These are phyloP conservation scores for Casuarina equisetifolia DNA, from an alignment of 306 rosid genomes.

Conservation along the genomic window DNA sequence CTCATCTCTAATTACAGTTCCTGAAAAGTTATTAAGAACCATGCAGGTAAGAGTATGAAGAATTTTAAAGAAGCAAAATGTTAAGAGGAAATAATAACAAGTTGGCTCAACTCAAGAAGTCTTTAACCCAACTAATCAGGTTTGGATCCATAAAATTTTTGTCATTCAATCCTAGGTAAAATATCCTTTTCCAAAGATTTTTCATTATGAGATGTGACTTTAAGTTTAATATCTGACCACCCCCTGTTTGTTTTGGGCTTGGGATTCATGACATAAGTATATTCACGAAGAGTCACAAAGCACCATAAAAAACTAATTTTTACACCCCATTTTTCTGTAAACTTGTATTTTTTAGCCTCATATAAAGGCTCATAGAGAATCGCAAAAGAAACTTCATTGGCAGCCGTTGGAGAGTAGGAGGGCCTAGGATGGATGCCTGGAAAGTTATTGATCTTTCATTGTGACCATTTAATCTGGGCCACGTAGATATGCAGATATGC, in stretches of 20 bases:
- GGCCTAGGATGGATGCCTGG: slow-evolving; percentile 49
- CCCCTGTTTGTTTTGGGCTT: not conserved
- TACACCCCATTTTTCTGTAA: not conserved
- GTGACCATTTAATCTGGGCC: slow-evolving; percentile 8
- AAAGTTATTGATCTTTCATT: slow-evolving; percentile 51
- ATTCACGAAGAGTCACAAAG: not conserved
- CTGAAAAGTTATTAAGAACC: slow-evolving; percentile 38
- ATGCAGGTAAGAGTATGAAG: slow-evolving; percentile 18
- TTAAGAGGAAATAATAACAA: not conserved
- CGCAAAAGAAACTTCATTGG: not conserved
- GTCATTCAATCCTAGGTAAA: not conserved
- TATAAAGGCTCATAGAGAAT: not conserved
- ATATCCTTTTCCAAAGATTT: not conserved
- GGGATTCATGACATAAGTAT: not conserved
- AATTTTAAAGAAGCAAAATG: slow-evolving; percentile 7
- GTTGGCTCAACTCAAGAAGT: not conserved
- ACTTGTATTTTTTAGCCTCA: not conserved
- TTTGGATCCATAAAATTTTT: not conserved
- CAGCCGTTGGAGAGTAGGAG: slow-evolving; percentile 32
- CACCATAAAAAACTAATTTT: not conserved
- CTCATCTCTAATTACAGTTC: slow-evolving; percentile 86
- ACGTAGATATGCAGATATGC: not conserved
- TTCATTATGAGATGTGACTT: not conserved
- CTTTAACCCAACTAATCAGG: not conserved
- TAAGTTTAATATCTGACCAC: not conserved